phyloP scores from a whole-genome alignment of 192 early-diverging fungal species.

The Diversispora eburnea region DNA sequence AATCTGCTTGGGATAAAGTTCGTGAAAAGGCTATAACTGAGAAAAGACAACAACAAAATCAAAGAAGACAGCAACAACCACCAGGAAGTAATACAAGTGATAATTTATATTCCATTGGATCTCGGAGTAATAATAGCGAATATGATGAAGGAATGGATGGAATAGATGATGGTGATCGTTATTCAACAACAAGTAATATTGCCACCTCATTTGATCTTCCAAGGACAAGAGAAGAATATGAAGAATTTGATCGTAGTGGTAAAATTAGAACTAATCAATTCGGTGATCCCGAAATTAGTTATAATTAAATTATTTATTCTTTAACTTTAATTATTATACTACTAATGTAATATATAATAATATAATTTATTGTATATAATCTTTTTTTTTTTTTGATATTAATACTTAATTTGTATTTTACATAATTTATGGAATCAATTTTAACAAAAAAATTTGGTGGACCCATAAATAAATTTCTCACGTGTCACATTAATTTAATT shows the following conservation, averaged over 20 bases:
- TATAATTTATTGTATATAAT: too few relatives aligned
- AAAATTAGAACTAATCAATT: constrained; percentile 16
- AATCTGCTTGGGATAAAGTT: constrained; percentile 5
- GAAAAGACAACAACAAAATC: background rate
- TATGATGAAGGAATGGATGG: background rate
- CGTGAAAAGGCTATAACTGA: background rate
- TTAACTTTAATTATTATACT: too few relatives aligned
- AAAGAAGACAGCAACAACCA: background rate
- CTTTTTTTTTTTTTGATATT: too few relatives aligned
- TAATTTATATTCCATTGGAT: background rate
- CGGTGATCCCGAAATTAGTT: background rate
- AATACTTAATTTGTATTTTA: too few relatives aligned
- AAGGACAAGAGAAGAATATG: constrained; percentile 19
- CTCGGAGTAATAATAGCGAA: background rate
- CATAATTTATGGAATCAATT: too few relatives aligned
- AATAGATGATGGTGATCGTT: background rate
- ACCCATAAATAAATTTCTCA: too few relatives aligned
- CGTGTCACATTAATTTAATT: too few relatives aligned
- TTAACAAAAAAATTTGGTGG: too few relatives aligned
- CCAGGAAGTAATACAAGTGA: background rate
- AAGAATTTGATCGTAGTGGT: background rate
- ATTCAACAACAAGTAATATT: too few relatives aligned
- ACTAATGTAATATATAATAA: too few relatives aligned
- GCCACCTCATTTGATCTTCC: background rate
- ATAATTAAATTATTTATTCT: background rate